Base-by-base conservation (phyloP, 2,329 filamentous ascomycete genomes). In the Huntiella bhutanensis region DNA sequence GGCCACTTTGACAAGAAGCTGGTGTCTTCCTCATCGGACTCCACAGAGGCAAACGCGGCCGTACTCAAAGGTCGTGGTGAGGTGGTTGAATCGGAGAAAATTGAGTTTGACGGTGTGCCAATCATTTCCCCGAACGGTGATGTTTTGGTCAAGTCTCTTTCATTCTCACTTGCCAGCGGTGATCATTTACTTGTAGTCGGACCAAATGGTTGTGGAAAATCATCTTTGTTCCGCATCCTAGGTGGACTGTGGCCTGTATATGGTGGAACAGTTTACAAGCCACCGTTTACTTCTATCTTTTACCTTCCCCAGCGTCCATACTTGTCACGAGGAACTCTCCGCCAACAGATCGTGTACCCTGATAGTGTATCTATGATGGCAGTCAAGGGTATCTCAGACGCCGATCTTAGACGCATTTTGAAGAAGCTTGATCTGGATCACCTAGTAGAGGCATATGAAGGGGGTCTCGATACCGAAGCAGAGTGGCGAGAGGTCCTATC, bases 241-340 rank as follows among this genome's bases (percentile, higher is more conserved):
- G 91, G 91, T 51, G 91, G 91, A 0, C 69, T 98, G 2, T 98
- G 91, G 91, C 91, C 91, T 12, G 91, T 96, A 10, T 98, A 98
- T 61, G 88, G 91, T 53, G 91, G 91, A 44, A 85, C 75, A 1
- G 91, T 98, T 15, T 73, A 84, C 56, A 96, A 96, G 60, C 91
- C 91, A 1, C 78, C 82, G 1, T 91, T 88, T 56, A 77, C 83
- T 53, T 82, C 91, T 58, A 96, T 98, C 58, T 98, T 96, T 64
- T 98, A 98, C 64, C 92, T 98, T 53, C 91, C 91, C 0, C 91
- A 98, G 58, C 77, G 91, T 1, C 91, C 91, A 0, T 98, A 98
- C 58, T 72, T 98, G 1, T 91, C 83, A 11, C 77, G 85, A 45
- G 91, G 91, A 16, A 86, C 82, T 1, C 73, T 98, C n/a, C 79